A percentile compares a stretch with the other conserved stretches of the same genome.
These are phyloP conservation scores for Alternaria solani DNA, from an alignment of 2,329 filamentous ascomycete species.

Conservation along the genomic window DNA sequence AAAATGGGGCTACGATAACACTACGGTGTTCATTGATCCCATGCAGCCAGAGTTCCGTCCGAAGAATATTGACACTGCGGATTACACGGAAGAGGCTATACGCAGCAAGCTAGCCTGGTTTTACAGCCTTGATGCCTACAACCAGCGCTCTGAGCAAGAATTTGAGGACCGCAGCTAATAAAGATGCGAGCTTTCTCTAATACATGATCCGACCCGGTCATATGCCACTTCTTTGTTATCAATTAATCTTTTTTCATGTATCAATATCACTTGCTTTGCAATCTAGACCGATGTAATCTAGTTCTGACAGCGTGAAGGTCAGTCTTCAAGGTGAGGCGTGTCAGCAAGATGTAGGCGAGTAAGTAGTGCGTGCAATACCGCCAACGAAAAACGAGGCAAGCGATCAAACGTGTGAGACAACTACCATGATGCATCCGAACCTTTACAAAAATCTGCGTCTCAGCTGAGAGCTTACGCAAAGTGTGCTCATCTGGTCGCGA, in stretches of 20 bases:
- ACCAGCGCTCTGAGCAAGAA: conserved; percentile 16
- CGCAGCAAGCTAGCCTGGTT: conserved; percentile 42
- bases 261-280: not conserved
- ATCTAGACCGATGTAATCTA: not conserved
- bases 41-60: conserved; percentile 41
- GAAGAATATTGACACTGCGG: conserved; percentile 31
- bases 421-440: not conserved
- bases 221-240: not conserved
- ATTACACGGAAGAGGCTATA: conserved; percentile 39
- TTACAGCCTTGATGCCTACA: conserved; percentile 42
- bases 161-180: not conserved
- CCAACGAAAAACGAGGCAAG: not conserved
- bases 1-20: conserved; percentile 44
- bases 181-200: not conserved
- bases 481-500: not conserved
- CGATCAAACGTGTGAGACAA: not conserved
- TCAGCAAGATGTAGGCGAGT: not conserved
- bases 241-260: not conserved
- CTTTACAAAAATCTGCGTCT: not conserved
- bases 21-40: conserved; percentile 45
- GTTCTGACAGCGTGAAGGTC: not conserved
- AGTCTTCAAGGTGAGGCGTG: not conserved
- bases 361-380: not conserved
- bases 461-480: not conserved
- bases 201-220: not conserved